Conservation (phyloP, 495 filamentous ascomycete species). For the Peziza echinospora region DNA sequence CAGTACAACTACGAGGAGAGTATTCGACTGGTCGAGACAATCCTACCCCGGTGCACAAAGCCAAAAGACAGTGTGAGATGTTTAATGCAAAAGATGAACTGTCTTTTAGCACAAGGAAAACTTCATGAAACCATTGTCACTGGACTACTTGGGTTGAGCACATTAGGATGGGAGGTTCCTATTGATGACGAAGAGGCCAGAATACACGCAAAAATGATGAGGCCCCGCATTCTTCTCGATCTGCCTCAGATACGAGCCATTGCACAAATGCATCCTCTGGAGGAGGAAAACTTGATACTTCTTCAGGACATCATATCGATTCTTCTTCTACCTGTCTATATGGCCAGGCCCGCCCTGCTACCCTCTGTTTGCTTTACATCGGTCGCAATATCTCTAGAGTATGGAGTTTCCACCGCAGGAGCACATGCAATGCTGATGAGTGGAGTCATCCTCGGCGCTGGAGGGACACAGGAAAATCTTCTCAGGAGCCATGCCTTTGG, state of each 20-base stretch:
- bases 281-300: constrained; percentile 18
- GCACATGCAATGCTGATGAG: constrained; percentile 18
- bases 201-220: constrained; percentile 16
- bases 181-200: constrained; percentile 16
- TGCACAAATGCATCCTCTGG: constrained; percentile 11
- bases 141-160: constrained; percentile 14
- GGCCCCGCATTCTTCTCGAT: constrained; percentile 17
- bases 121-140: constrained; percentile 19
- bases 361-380: constrained; percentile 19
- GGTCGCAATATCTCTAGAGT: constrained; percentile 18
- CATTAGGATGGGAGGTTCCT: constrained; percentile 18
- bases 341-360: constrained; percentile 16
- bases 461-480: constrained; percentile 15
- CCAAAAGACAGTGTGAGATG: constrained; percentile 18
- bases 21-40: constrained; percentile 12
- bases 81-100: constrained; percentile 19
- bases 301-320: constrained; percentile 20
- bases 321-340: constrained; percentile 16
- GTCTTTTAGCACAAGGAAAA: constrained; percentile 16
- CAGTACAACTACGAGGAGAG: constrained; percentile 18
- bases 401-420: constrained; percentile 17
- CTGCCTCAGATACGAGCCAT: constrained; percentile 15
- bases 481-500: constrained; percentile 16
- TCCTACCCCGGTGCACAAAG: constrained; percentile 13
- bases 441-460: constrained; percentile 14